These are phyloP conservation scores for Lachnellula arida DNA, from an alignment of 2,329 filamentous ascomycete genomes.

Conservation along the genomic window DNA sequence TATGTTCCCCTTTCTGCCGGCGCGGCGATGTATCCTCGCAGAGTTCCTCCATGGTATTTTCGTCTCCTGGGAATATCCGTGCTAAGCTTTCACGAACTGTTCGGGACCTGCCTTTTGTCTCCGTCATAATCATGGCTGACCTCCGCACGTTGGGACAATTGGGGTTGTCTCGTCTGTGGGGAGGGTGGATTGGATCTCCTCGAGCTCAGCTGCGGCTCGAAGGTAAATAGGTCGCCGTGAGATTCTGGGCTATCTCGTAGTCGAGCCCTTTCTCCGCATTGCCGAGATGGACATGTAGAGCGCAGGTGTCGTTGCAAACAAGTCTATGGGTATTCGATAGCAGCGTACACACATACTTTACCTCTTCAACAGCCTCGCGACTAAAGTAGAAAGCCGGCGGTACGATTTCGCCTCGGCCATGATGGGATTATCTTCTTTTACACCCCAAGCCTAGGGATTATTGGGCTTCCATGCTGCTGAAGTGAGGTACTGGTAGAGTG, in stretches of 20 bases:
- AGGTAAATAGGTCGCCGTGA: constrained; percentile 26
- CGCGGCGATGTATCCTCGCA: not conserved
- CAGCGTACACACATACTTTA: constrained; percentile 5
- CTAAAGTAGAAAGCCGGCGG: not conserved
- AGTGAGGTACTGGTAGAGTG: not conserved
- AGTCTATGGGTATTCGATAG: constrained; percentile 17
- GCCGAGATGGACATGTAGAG: constrained; percentile 33
- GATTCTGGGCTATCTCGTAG: constrained; percentile 24
- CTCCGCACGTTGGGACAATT: not conserved
- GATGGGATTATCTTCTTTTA: not conserved
- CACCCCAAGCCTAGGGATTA: not conserved
- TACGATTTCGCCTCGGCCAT: not conserved
- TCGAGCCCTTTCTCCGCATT: constrained; percentile 22
- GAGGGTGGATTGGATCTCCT: constrained; percentile 24
- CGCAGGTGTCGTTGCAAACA: constrained; percentile 22
- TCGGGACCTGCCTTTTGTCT: not conserved
- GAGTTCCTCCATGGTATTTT: not conserved
- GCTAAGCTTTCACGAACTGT: not conserved
- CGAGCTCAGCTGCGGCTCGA: constrained; percentile 29
- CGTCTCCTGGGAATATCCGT: not conserved
- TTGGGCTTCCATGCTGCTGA: not conserved
- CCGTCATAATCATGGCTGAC: not conserved
- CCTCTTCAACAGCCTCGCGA: not conserved
- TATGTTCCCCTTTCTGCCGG: not conserved
- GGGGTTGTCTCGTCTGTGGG: not conserved